phyloP scores from a whole-genome alignment of 2,329 filamentous ascomycete genomes.

The Colletotrichum ledebouriae region DNA sequence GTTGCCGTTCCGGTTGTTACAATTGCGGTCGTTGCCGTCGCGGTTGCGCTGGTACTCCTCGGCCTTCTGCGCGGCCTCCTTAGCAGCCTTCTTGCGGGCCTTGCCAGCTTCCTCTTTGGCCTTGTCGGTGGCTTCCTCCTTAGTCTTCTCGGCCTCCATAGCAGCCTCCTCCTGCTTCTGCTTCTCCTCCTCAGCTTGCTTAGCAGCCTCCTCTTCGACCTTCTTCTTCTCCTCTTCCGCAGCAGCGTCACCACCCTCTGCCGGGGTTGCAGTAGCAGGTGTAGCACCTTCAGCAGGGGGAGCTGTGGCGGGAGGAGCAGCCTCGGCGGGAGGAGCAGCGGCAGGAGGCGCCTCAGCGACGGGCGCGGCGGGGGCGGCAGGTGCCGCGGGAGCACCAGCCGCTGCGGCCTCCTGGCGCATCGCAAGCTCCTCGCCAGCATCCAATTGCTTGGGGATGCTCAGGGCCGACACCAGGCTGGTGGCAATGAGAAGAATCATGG shows the following conservation, averaged over 20 bases:
- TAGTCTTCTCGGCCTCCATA: conserved; percentile 4
- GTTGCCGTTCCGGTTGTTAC: conserved; percentile 42
- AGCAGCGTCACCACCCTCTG: conserved; percentile 25
- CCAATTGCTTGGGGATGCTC: conserved; percentile 44
- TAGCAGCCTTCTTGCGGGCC: conserved; percentile 27
- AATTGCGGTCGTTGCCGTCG: conserved; percentile 13
- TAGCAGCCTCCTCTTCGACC: conserved; percentile 35
- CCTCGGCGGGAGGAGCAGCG: conserved; percentile 13
- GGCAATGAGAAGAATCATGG: conserved; percentile 47
- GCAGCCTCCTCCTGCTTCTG: conserved; percentile 11
- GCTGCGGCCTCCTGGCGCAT: conserved; percentile 21
- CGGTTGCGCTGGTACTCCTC: conserved; percentile 23
- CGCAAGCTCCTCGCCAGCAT: conserved; percentile 22
- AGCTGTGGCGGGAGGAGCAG: neutral
- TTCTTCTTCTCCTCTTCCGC: conserved; percentile 39
- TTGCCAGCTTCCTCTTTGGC: too few species aligned
- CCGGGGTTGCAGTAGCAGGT: neutral
- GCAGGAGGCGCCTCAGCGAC: conserved; percentile 3
- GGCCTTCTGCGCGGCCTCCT: conserved; percentile 35
- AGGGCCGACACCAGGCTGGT: conserved; percentile 50
- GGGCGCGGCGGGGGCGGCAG: neutral
- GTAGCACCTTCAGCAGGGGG: conserved; percentile 3
- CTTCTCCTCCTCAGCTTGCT: neutral
- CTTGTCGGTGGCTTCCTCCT: too few species aligned
- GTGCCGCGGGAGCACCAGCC: neutral